Evolutionary conservation across 352 stramenopile genomes (phyloP).

Genomic region (Pythium sp.): DNA sequence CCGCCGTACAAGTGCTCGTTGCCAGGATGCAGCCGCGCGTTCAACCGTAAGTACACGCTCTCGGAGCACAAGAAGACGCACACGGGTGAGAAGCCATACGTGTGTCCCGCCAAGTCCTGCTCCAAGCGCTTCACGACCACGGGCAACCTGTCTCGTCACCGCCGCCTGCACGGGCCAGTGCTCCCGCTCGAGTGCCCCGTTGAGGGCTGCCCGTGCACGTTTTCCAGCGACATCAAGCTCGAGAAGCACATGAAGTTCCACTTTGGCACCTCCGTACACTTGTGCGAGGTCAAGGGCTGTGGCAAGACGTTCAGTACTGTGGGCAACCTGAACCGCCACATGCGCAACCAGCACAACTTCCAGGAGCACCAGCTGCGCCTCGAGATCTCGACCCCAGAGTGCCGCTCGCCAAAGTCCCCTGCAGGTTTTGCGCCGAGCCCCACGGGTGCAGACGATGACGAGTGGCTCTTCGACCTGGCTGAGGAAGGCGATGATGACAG

Average conservation of each 20-base stretch:
- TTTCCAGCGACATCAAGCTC: conserved; percentile 36
- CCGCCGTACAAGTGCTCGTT: conserved; percentile 21
- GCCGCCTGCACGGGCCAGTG: conserved; percentile 39
- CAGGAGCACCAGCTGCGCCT: conserved; percentile 8
- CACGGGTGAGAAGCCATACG: conserved; percentile 47
- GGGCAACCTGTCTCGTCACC: conserved; percentile 49
- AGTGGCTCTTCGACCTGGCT: conserved; percentile 7
- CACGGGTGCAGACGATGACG: conserved; percentile 6
- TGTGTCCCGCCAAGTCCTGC: conserved; percentile 36
- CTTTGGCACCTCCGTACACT: conserved; percentile 25
- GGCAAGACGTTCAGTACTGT: conserved; percentile 63
- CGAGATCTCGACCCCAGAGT: not conserved
- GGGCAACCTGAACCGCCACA: conserved; percentile 53
- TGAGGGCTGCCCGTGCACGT: conserved; percentile 27
- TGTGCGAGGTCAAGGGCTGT: conserved; percentile 20
- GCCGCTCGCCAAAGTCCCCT: not conserved
- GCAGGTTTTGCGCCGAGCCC: conserved; percentile 3
- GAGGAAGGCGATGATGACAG: not conserved
- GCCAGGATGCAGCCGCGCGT: conserved; percentile 21
- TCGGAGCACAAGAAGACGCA: conserved; percentile 54
- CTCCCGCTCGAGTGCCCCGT: conserved; percentile 31
- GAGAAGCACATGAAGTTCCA: conserved; percentile 49
- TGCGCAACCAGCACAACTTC: conserved; percentile 22
- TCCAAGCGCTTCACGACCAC: conserved; percentile 51
- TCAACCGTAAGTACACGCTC: conserved; percentile 51